These are phyloP conservation scores for Moesziomyces sp. DNA, from an alignment of 1,284 basidiomycete genomes.

Conservation along the genomic window DNA sequence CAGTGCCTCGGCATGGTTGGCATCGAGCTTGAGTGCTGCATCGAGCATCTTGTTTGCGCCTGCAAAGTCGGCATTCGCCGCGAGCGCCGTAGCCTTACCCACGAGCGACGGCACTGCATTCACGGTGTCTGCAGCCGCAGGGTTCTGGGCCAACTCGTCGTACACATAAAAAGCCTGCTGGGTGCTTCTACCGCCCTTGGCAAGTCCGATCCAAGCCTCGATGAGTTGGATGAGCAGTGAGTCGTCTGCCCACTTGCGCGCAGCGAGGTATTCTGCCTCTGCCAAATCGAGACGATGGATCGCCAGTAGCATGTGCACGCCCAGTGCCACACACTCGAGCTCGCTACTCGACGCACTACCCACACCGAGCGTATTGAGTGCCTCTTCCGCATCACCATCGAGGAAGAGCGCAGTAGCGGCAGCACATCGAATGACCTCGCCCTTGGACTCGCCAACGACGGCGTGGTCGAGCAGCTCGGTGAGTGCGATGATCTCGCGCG, in stretches of 20 bases:
- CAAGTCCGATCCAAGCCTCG: constrained; percentile 65
- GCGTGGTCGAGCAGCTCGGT: constrained; percentile 61
- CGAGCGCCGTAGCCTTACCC: constrained; percentile 61
- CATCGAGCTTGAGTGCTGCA: constrained; percentile 45
- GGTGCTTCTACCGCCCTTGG: constrained; percentile 58
- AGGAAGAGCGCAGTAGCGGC: constrained; percentile 57
- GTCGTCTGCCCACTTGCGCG: constrained; percentile 63
- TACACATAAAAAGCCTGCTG: constrained; percentile 67
- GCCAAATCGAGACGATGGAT: constrained; percentile 64
- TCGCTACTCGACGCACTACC: constrained; percentile 45
- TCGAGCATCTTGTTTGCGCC: constrained; percentile 48
- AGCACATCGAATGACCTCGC: constrained; percentile 51
- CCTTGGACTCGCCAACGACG: constrained; percentile 46
- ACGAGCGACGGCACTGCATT: constrained; percentile 49
- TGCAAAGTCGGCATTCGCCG: constrained; percentile 44
- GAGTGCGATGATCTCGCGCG: constrained; percentile 52
- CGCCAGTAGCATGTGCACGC: constrained; percentile 64
- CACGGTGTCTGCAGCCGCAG: constrained; percentile 29
- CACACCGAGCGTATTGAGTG: constrained; percentile 59
- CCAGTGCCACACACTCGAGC: constrained; percentile 63
- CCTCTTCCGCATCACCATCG: constrained; percentile 57
- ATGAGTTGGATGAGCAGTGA: constrained; percentile 64
- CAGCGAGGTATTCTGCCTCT: constrained; percentile 61
- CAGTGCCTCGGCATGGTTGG: constrained; percentile 30
- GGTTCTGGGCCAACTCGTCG: constrained; percentile 66